Evolutionary conservation across 2,329 filamentous ascomycete genomes (phyloP).

Genomic region (Fonsecaea pugnacius): DNA sequence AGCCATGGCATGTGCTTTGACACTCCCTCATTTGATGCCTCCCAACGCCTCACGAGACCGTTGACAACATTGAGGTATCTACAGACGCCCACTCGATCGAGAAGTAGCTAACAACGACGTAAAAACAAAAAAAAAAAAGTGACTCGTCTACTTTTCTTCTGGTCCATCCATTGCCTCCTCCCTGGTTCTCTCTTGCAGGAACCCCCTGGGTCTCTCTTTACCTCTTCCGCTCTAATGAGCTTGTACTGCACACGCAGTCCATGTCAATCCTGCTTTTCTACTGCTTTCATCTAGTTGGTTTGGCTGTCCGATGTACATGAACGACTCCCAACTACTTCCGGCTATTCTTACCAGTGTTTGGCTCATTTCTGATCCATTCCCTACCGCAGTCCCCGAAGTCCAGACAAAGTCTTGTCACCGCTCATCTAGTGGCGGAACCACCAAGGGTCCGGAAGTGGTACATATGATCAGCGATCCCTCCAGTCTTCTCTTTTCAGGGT

Average conservation of each 20-base stretch:
- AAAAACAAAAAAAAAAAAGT: slow-evolving; percentile 10
- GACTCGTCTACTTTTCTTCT: slow-evolving; percentile 16
- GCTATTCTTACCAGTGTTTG: neutral
- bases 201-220: neutral
- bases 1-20: slow-evolving; percentile 26
- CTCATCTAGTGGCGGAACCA: slow-evolving; percentile 9
- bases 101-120: neutral
- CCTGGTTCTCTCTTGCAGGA: slow-evolving; percentile 7
- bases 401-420: slow-evolving; percentile 2
- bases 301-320: slow-evolving; percentile 3
- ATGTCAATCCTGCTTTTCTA: slow-evolving; percentile 14
- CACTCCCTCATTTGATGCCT: slow-evolving; percentile 17
- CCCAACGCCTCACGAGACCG: slow-evolving; percentile 20
- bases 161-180: slow-evolving; percentile 12
- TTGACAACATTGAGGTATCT: slow-evolving; percentile 13
- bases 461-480: slow-evolving; percentile 15
- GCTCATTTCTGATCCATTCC: neutral
- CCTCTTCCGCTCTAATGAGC: slow-evolving; percentile 12
- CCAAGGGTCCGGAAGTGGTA: slow-evolving; percentile 1
- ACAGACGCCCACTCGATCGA: slow-evolving; percentile 8
- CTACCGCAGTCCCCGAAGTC: neutral
- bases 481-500: neutral
- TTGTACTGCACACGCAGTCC: slow-evolving; percentile 3
- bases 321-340: neutral
- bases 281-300: neutral